phyloP scores from a whole-genome alignment of 192 early-diverging fungal genomes.

The Podila epicladia region DNA sequence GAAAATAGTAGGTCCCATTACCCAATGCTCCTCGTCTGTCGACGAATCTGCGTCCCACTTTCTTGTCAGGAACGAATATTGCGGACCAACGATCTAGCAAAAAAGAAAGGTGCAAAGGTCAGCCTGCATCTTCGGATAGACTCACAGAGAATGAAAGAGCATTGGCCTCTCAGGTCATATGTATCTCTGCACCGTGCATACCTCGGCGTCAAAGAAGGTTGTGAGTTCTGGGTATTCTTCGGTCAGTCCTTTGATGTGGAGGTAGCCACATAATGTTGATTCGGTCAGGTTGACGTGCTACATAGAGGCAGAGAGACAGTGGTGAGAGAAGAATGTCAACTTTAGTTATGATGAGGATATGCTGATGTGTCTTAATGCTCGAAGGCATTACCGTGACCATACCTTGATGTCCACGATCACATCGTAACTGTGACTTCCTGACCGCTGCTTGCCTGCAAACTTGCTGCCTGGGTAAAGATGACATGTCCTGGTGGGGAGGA shows the following conservation, averaged over 20 bases:
- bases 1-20: conserved; percentile 36
- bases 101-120: not conserved
- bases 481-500: conserved; percentile 36
- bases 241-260: conserved; percentile 85
- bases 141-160: not conserved
- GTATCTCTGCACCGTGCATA: conserved; percentile 39
- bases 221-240: conserved; percentile 81
- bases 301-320: not conserved
- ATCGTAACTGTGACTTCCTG: conserved; percentile 67
- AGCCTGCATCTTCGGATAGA: conserved; percentile 48
- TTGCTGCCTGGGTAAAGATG: conserved; percentile 69
- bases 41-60: conserved; percentile 84
- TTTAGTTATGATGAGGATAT: not conserved
- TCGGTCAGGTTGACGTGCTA: conserved; percentile 75
- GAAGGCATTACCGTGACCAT: not conserved
- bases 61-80: conserved; percentile 77
- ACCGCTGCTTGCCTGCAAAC: conserved; percentile 78
- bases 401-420: conserved; percentile 82
- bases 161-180: not conserved
- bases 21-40: conserved; percentile 81
- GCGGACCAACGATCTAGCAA: not conserved
- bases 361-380: no score
- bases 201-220: conserved; percentile 89
- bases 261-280: conserved; percentile 82
- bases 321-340: not conserved